Percentiles rank a stretch among this genome's conserved stretches.
These are phyloP conservation scores for Serendipita sp. DNA, from an alignment of 768 basidiomycete species.

Conservation along the genomic window DNA sequence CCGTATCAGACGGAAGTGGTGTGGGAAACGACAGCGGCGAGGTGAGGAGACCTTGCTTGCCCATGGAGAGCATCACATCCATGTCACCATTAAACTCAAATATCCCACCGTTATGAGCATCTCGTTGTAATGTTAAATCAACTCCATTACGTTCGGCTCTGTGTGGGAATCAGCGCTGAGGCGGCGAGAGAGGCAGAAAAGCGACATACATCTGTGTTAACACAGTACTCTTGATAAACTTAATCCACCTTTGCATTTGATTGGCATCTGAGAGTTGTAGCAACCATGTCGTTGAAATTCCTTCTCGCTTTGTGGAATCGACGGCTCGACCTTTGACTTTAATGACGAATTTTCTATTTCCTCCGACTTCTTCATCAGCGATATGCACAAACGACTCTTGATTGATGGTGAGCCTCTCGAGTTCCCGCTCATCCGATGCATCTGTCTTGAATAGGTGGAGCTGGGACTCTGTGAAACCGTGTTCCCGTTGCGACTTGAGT, in stretches of 20 bases:
- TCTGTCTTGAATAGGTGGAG: slow-evolving; percentile 59
- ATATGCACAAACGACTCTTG: slow-evolving; percentile 64
- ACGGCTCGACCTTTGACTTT: slow-evolving; percentile 37
- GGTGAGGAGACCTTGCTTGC: slow-evolving; percentile 41
- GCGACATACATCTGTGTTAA: slow-evolving; percentile 45
- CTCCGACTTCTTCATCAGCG: slow-evolving; percentile 34
- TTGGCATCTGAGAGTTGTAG: slow-evolving; percentile 43
- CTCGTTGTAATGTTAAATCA: not conserved
- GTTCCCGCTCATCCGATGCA: slow-evolving; percentile 42
- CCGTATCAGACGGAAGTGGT: not conserved
- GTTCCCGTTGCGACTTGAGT: not conserved
- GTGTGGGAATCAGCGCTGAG: slow-evolving; percentile 6
- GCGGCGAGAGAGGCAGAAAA: slow-evolving; percentile 6
- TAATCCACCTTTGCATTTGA: slow-evolving; percentile 63
- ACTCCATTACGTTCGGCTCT: slow-evolving; percentile 8
- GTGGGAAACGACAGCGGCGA: slow-evolving; percentile 15
- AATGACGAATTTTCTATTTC: slow-evolving; percentile 34
- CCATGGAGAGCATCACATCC: slow-evolving; percentile 72
- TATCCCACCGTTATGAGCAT: not conserved
- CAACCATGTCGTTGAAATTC: slow-evolving; percentile 49
- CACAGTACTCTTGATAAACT: slow-evolving; percentile 52
- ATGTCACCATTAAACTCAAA: slow-evolving; percentile 62
- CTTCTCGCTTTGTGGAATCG: slow-evolving; percentile 28
- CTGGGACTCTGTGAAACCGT: slow-evolving; percentile 22
- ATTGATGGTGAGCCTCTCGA: slow-evolving; percentile 60